These are phyloP conservation scores for Sporisorium iseilematis-ciliati DNA, from an alignment of 1,284 basidiomycete species.

Conservation along the genomic window DNA sequence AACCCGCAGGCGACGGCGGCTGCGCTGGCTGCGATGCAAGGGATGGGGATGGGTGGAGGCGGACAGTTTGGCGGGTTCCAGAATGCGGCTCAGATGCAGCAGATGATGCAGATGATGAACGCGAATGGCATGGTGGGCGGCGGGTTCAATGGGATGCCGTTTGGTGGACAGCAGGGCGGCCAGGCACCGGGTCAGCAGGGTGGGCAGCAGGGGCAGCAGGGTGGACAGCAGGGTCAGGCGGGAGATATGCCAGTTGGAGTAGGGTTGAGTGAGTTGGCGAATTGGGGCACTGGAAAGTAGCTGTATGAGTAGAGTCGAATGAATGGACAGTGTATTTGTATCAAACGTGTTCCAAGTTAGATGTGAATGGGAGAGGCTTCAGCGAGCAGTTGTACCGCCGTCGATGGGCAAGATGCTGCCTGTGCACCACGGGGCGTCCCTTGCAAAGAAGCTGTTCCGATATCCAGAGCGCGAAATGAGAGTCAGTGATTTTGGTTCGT, in stretches of 20 bases:
- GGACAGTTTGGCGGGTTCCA: conserved; percentile 28
- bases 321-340: conserved; percentile 9
- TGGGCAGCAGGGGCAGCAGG: conserved; percentile 12
- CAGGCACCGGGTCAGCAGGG: conserved; percentile 25
- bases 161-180: conserved; percentile 17
- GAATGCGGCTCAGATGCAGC: conserved; percentile 34
- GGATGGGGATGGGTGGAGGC: conserved; percentile 19
- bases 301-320: background rate
- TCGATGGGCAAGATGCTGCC: conserved; percentile 53
- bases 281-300: conserved; percentile 48
- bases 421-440: conserved; percentile 50
- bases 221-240: conserved; percentile 16
- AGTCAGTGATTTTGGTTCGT: background rate
- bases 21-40: conserved; percentile 37
- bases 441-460: conserved; percentile 33
- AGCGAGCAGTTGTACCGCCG: conserved; percentile 52
- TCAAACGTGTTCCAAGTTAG: background rate
- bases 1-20: conserved; percentile 31
- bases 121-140: conserved; percentile 11
- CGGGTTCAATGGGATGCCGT: conserved; percentile 26
- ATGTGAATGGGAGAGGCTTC: conserved; percentile 7
- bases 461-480: background rate
- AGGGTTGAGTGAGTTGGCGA: conserved; percentile 37
- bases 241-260: conserved; percentile 49
- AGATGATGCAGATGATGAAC: conserved; percentile 51